Percentiles rank a stretch among this genome's conserved stretches.
Conservation (phyloP, 306 rosid genomes). For the Alnus rubra region DNA sequence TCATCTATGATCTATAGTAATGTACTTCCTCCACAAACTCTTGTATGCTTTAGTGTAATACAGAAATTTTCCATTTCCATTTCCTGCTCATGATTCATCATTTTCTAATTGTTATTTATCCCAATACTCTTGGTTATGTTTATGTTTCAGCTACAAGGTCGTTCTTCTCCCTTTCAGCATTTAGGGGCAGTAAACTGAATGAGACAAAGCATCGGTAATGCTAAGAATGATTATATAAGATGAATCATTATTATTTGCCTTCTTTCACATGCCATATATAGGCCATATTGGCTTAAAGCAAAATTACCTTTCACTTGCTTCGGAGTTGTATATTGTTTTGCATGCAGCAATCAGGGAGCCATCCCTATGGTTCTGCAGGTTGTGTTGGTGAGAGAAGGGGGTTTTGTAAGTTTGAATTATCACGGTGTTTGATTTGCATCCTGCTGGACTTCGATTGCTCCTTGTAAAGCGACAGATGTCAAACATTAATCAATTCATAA, state of each 20-base stretch:
- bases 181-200: conserved; percentile 73
- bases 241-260: conserved; percentile 4
- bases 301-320: conserved; percentile 17
- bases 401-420: neutral
- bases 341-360: conserved; percentile 15
- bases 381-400: neutral
- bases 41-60: conserved; percentile 8
- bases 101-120: conserved; percentile 5
- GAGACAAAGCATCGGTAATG: conserved; percentile 47
- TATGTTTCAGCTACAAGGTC: conserved; percentile 81
- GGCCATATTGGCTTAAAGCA: conserved; percentile 23
- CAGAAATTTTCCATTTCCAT: conserved; percentile 5
- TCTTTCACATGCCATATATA: conserved; percentile 26
- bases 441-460: conserved; percentile 6
- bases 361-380: conserved; percentile 11
- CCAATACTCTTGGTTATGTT: conserved; percentile 22
- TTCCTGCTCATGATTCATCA: conserved; percentile 1
- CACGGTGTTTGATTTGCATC: neutral
- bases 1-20: conserved; percentile 21
- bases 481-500: conserved; percentile 2
- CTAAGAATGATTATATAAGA: conserved; percentile 20
- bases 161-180: conserved; percentile 98
- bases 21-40: conserved; percentile 16
- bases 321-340: conserved; percentile 11
- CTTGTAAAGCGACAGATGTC: conserved; percentile 5